These are phyloP conservation scores for Cladophialophora immunda DNA, from an alignment of 2,329 filamentous ascomycete species.

Conservation along the genomic window DNA sequence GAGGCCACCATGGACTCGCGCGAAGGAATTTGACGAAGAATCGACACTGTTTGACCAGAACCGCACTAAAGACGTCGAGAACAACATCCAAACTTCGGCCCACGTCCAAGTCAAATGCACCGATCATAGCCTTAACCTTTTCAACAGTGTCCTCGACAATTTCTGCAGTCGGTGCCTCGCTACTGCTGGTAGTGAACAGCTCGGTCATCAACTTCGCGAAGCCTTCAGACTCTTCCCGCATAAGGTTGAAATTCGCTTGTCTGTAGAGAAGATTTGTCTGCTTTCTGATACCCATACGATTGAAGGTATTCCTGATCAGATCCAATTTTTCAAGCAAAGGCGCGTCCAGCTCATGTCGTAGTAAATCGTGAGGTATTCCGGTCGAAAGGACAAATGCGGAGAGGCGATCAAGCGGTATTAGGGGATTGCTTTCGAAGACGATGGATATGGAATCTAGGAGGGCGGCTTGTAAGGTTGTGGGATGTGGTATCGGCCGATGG, in stretches of 20 bases:
- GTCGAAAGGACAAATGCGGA: slow-evolving; percentile 76
- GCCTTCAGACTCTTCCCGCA: slow-evolving; percentile 94
- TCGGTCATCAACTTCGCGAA: slow-evolving; percentile 97
- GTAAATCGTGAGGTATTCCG: slow-evolving; percentile 72
- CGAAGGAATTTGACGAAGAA: slow-evolving; percentile 95
- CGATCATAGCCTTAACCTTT: slow-evolving; percentile 90
- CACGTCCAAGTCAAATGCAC: slow-evolving; percentile 95
- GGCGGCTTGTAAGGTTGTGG: slow-evolving; percentile 31
- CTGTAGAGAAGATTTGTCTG: slow-evolving; percentile 93
- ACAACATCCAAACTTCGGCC: slow-evolving; percentile 94
- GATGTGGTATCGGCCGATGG: background rate
- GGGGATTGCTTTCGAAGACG: slow-evolving; percentile 74
- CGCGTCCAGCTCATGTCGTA: slow-evolving; percentile 85
- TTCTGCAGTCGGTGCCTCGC: slow-evolving; percentile 75
- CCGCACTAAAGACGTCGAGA: slow-evolving; percentile 91
- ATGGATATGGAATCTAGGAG: slow-evolving; percentile 70
- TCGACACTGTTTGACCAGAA: slow-evolving; percentile 88
- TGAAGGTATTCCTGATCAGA: slow-evolving; percentile 85
- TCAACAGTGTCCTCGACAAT: slow-evolving; percentile 87
- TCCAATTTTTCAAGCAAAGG: slow-evolving; percentile 77
- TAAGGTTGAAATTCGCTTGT: slow-evolving; percentile 94
- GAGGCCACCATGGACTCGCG: slow-evolving; percentile 96
- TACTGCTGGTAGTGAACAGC: slow-evolving; percentile 86
- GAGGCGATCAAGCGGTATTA: slow-evolving; percentile 60
- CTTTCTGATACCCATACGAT: slow-evolving; percentile 82